Evolutionary conservation across 176 grass and related monocot species (phyloP).

Genomic region (Urochloa ruziziensis): DNA sequence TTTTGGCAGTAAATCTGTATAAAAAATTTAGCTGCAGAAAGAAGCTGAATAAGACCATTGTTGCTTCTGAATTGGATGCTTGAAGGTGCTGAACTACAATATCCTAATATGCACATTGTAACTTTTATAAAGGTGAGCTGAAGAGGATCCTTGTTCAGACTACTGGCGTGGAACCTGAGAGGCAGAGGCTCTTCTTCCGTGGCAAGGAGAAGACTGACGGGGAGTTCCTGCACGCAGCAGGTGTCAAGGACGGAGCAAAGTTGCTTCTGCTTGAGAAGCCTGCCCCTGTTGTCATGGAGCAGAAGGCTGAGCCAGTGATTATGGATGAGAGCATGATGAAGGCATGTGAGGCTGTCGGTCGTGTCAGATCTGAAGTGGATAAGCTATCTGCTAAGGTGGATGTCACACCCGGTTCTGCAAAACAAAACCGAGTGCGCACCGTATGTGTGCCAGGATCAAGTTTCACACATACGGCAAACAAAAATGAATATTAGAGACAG

Average conservation of each 20-base stretch:
- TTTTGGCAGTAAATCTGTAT: not conserved
- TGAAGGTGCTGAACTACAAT: not conserved
- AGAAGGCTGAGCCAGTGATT: slow-evolving; percentile 41
- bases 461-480: too few relatives aligned
- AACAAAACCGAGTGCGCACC: too few relatives aligned
- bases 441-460: too few relatives aligned
- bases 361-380: slow-evolving; percentile 75
- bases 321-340: slow-evolving; percentile 63
- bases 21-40: not conserved
- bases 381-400: slow-evolving; percentile 75
- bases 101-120: not conserved
- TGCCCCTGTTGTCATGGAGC: slow-evolving; percentile 50
- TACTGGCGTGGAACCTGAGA: slow-evolving; percentile 62
- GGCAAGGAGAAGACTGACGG: slow-evolving; percentile 81
- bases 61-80: not conserved
- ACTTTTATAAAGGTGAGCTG: slow-evolving; percentile 70
- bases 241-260: slow-evolving; percentile 82
- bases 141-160: slow-evolving; percentile 61
- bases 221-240: slow-evolving; percentile 63
- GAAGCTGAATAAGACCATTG: not conserved
- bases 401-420: too few relatives aligned
- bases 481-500: too few relatives aligned
- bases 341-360: slow-evolving; percentile 61
- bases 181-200: slow-evolving; percentile 79
- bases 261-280: slow-evolving; percentile 72